A percentile compares a stretch with the other conserved stretches of the same genome.
Evolutionary conservation across 2,329 filamentous ascomycete species (phyloP).

Genomic region (Paradendryphiella salina): DNA sequence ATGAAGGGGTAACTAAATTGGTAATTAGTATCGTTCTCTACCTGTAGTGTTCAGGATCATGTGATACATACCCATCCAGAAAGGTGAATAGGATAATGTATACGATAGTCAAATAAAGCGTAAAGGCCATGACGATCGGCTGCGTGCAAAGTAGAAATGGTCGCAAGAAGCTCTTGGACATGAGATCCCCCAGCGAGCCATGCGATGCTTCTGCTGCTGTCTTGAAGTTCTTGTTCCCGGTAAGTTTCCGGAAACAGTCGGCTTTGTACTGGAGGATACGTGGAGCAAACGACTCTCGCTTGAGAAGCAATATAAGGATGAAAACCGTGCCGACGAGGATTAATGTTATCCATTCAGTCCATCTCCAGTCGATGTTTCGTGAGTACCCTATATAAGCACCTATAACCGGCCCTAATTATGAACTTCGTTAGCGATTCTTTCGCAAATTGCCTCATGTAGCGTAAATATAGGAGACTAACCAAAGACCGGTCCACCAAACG

Average conservation of each 20-base stretch:
- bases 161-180: conserved; percentile 44
- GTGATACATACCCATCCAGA: conserved; percentile 53
- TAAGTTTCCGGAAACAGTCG: conserved; percentile 32
- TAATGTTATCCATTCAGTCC: conserved; percentile 34
- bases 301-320: conserved; percentile 16
- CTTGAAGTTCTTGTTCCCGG: conserved; percentile 50
- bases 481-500: conserved; percentile 20
- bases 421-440: background rate
- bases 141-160: conserved; percentile 49
- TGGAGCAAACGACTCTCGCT: conserved; percentile 30
- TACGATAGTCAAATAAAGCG: conserved; percentile 57
- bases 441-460: background rate
- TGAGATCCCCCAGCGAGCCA: conserved; percentile 43
- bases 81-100: conserved; percentile 61
- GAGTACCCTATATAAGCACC: conserved; percentile 29
- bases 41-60: background rate
- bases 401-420: conserved; percentile 52
- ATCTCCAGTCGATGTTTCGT: conserved; percentile 28
- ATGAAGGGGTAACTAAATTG: conserved; percentile 45
- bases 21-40: background rate
- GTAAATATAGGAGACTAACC: conserved; percentile 2
- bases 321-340: conserved; percentile 26
- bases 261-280: conserved; percentile 42
- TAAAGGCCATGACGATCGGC: conserved; percentile 55
- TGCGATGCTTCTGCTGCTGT: conserved; percentile 52